Evolutionary conservation across 768 basidiomycete species (phyloP), one percentile per base, ranked within the genome.

Genomic region (Lactifluus subvellereus): DNA sequence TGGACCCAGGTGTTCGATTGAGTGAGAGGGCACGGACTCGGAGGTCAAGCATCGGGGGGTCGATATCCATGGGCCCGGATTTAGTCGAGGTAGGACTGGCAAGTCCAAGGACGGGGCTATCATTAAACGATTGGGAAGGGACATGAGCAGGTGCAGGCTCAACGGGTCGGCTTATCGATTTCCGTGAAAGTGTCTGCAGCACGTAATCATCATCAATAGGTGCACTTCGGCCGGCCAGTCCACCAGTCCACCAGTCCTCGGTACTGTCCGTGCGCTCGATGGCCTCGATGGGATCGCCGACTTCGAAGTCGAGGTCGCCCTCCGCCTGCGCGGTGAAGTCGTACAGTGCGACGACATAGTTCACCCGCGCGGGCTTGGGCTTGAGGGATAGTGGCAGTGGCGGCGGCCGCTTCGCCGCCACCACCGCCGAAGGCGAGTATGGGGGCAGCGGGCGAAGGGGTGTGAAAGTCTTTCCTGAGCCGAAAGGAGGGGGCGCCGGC

Each of bases 211-310:
- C 22, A 2, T 1, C 22, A 22, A 22, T 22, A 22, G 22, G 22
- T 22, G 22, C 22, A 22, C 22, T 84, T 65, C 73, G 72, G 7
- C 94, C 94, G 66, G 91, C 85, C 68, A 96, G 57, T 69, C 83
- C 81, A 7, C 96, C 95, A 32, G 94, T 97, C 96, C 96, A 98
- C 95, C 95, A 98, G 71, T 98, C 95, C 72, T 98, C 92, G 32
- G 86, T 72, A 69, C 85, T 94, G 7, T 82, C 83, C 16, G 88
- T 86, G 74, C 83, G 84, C 74, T 94, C 87, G 40, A 97, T 81
- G 58, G 98, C 78, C 75, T 96, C 93, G 73, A 98, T 98, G 67
- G 82, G 79, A 74, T 98, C 95, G 16, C 96, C 96, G 14, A 85
- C 83, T 65, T 79, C 84, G 78, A 98, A 98, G 0, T 87, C 88